These are phyloP conservation scores for Trichoderma lentiforme DNA, from an alignment of 2,329 filamentous ascomycete species.

Conservation along the genomic window DNA sequence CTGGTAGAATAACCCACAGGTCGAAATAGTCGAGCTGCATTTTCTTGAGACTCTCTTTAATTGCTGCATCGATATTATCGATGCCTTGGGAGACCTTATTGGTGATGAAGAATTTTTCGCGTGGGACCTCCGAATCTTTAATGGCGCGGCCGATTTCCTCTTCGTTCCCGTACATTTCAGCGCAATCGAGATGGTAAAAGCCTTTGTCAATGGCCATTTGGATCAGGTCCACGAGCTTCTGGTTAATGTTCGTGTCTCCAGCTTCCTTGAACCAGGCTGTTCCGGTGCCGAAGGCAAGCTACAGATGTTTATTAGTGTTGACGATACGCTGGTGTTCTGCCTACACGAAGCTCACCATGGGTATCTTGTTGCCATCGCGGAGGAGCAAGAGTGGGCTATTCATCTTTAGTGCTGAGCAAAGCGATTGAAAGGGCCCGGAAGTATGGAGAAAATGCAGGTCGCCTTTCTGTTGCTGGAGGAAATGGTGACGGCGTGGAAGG, in stretches of 20 bases:
- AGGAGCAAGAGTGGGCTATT: fast-evolving
- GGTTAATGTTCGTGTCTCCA: neutral
- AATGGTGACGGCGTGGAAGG: neutral
- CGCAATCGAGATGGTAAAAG: neutral
- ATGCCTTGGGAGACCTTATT: neutral
- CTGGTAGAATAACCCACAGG: neutral
- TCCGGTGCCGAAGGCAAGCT: neutral
- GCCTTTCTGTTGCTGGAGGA: neutral
- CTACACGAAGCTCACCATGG: neutral
- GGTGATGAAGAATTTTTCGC: neutral
- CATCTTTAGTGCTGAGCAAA: neutral
- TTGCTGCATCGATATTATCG: neutral
- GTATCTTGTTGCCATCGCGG: neutral
- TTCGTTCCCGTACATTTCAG: neutral
- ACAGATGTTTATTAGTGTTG: neutral
- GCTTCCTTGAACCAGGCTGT: neutral
- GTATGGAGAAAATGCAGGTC: neutral
- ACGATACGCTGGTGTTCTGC: neutral
- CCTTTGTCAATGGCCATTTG: neutral
- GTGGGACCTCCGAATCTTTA: fast-evolving
- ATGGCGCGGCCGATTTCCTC: neutral
- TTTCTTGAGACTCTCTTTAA: neutral
- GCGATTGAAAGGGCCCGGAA: neutral
- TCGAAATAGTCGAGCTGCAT: neutral
- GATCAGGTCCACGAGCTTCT: neutral